Percentiles rank a stretch among this genome's conserved stretches.
Evolutionary conservation across 768 basidiomycete species (phyloP).

Genomic region (Cubamyces lactineus): DNA sequence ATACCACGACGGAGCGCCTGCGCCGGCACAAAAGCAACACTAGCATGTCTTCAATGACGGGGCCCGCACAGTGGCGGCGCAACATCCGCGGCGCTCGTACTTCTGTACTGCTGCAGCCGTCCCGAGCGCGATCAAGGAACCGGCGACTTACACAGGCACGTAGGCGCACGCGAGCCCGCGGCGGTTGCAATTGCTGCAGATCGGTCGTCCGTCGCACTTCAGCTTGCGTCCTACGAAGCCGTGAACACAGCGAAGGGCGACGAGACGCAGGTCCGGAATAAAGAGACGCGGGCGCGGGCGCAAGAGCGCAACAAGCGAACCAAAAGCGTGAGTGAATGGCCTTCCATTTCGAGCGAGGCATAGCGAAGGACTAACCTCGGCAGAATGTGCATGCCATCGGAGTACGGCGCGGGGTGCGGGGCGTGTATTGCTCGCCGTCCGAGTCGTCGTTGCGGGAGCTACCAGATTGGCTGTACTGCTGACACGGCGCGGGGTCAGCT

Average conservation of each 20-base stretch:
- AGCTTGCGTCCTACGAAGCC: constrained; percentile 60
- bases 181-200: constrained; percentile 67
- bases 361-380: constrained; percentile 48
- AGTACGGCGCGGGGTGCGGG: constrained; percentile 47
- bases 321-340: too few species aligned
- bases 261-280: too few species aligned
- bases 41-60: too few species aligned
- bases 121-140: background rate
- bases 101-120: background rate
- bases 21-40: too few species aligned
- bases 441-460: constrained; percentile 27
- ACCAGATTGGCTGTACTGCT: constrained; percentile 19
- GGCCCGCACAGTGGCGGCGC: too few species aligned
- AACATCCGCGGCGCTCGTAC: too few species aligned
- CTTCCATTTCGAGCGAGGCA: too few species aligned
- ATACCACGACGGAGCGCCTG: background rate
- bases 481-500: background rate
- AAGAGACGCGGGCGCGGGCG: too few species aligned
- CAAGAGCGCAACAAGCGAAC: too few species aligned
- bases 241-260: background rate
- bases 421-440: constrained; percentile 32
- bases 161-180: constrained; percentile 63
- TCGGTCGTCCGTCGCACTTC: constrained; percentile 73
- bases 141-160: constrained; percentile 59
- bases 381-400: constrained; percentile 80